phyloP scores from a whole-genome alignment of 1,284 basidiomycete species.

The Marasmius tenuissimus region DNA sequence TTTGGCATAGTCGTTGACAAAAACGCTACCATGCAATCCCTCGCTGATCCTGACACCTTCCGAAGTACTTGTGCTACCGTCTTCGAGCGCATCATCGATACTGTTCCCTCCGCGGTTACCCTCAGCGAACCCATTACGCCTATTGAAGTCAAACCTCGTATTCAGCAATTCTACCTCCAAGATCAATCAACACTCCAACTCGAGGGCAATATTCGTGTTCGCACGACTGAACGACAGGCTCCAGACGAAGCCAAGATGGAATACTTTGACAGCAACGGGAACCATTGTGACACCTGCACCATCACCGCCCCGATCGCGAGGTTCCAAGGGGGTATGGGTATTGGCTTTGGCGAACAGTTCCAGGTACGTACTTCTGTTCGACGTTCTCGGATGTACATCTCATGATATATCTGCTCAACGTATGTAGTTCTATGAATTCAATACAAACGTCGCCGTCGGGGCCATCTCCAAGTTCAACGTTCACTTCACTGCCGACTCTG shows the following conservation, averaged over 20 bases:
- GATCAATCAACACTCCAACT: not conserved
- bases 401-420: not conserved
- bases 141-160: slow-evolving; percentile 13
- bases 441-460: not conserved
- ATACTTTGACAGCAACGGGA: not conserved
- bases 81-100: slow-evolving; percentile 16
- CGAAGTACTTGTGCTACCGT: slow-evolving; percentile 9
- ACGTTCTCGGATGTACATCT: not conserved
- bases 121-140: slow-evolving; percentile 14
- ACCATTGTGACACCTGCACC: not conserved
- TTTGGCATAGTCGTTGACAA: not conserved
- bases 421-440: not conserved
- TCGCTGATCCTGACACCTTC: slow-evolving; percentile 13
- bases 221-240: not conserved
- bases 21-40: not conserved
- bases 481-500: not conserved
- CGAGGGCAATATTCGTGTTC: not conserved
- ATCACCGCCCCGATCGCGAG: not conserved
- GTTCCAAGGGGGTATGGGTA: slow-evolving; percentile 1
- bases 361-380: not conserved
- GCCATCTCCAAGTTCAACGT: slow-evolving; percentile 1
- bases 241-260: not conserved
- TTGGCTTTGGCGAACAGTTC: not conserved
- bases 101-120: slow-evolving; percentile 14
- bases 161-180: not conserved